These are phyloP conservation scores for Albophoma yamanashiensis DNA, from an alignment of 2,329 filamentous ascomycete genomes.

Conservation along the genomic window DNA sequence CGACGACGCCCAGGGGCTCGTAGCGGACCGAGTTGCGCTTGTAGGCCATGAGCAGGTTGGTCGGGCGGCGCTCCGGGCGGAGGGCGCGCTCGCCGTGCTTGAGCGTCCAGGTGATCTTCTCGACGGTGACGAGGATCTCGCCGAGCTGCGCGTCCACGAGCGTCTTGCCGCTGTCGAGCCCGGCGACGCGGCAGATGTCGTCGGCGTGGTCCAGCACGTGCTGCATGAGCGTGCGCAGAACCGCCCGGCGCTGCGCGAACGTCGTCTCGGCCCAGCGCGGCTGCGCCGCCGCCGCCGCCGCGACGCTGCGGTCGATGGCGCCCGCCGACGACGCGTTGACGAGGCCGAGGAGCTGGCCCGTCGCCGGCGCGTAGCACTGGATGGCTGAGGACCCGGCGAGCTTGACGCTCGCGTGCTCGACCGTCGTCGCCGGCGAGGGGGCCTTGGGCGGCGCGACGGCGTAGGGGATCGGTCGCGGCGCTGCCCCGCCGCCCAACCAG, in stretches of 20 bases:
- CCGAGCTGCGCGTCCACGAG: constrained; percentile 89
- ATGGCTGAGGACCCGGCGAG: constrained; percentile 56
- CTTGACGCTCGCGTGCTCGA: constrained; percentile 53
- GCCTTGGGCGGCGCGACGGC: constrained; percentile 50
- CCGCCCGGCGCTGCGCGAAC: constrained; percentile 65
- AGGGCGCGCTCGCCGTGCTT: constrained; percentile 79
- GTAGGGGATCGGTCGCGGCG: constrained; percentile 42
- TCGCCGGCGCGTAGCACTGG: constrained; percentile 84
- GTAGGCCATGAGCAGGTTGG: constrained; percentile 89
- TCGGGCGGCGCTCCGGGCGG: constrained; percentile 60
- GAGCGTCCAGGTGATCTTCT: constrained; percentile 93
- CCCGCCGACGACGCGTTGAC: constrained; percentile 67
- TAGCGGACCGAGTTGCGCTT: constrained; percentile 87
- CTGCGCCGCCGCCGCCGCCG: constrained; percentile 65
- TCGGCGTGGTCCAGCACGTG: constrained; percentile 84
- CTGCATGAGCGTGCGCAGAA: constrained; percentile 71
- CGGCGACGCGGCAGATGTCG: constrained; percentile 73
- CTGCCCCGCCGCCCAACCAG: constrained; percentile 11
- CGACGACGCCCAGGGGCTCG: constrained; percentile 86
- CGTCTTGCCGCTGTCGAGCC: constrained; percentile 91
- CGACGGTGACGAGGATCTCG: constrained; percentile 85
- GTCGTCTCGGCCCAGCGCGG: constrained; percentile 65
- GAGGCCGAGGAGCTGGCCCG: constrained; percentile 69
- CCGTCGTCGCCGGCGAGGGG: constrained; percentile 43
- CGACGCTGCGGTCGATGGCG: constrained; percentile 70